phyloP scores from a whole-genome alignment of 1,284 basidiomycete species.

The Leccinum ponderosum region DNA sequence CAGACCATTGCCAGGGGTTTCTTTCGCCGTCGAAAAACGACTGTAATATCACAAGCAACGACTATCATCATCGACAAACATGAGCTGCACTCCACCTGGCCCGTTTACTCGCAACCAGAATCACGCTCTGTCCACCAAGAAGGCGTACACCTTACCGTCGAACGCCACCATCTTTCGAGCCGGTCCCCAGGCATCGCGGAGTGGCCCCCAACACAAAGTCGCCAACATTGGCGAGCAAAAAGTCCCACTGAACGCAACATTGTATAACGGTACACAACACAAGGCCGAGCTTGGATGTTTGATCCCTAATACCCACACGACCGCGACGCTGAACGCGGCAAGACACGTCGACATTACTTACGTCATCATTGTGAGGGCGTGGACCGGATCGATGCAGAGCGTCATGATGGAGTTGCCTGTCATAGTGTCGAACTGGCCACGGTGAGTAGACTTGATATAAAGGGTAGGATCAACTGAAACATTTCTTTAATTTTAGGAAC shows the following conservation, averaged over 20 bases:
- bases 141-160: conserved; percentile 72
- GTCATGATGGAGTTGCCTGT: conserved; percentile 73
- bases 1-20: conserved; percentile 48
- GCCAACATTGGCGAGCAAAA: conserved; percentile 62
- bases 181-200: conserved; percentile 51
- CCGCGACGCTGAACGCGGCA: conserved; percentile 74
- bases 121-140: conserved; percentile 65
- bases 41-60: conserved; percentile 59
- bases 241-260: conserved; percentile 65
- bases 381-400: conserved; percentile 67
- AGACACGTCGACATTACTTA: conserved; percentile 83
- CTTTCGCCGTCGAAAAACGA: conserved; percentile 69
- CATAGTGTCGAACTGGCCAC: conserved; percentile 80
- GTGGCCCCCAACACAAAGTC: conserved; percentile 55
- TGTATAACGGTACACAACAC: conserved; percentile 72
- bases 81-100: conserved; percentile 88
- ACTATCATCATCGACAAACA: conserved; percentile 85
- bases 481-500: conserved; percentile 38
- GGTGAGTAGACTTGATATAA: conserved; percentile 42
- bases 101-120: conserved; percentile 79
- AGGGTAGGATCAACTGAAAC: not conserved
- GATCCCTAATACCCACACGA: conserved; percentile 70
- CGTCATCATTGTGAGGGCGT: conserved; percentile 71
- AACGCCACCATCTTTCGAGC: conserved; percentile 70
- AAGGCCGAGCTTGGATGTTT: conserved; percentile 67